These are phyloP conservation scores for Quercus parvula DNA, from an alignment of 306 rosid species.

Conservation along the genomic window DNA sequence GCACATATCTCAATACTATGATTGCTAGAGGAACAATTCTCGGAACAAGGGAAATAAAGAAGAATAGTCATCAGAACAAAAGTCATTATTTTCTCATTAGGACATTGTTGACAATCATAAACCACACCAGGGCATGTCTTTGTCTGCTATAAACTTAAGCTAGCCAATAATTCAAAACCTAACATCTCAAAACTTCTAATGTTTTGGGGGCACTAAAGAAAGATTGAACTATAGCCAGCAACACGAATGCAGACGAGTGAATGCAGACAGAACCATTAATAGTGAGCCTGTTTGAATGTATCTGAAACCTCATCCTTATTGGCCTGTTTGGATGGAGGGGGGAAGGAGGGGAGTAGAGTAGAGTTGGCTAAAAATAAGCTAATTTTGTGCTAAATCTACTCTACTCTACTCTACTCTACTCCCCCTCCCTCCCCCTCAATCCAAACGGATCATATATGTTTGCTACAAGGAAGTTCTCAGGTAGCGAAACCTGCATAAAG, in stretches of 20 bases:
- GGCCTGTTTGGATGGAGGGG: not conserved
- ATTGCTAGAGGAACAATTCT: not conserved
- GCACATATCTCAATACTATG: not conserved
- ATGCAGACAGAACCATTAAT: too few species aligned
- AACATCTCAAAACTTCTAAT: not conserved
- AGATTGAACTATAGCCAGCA: not conserved
- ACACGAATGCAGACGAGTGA: not conserved
- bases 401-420: too few species aligned
- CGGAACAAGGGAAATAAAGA: not conserved
- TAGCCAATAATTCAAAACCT: not conserved
- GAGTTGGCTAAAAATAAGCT: too few species aligned
- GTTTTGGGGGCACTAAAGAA: not conserved
- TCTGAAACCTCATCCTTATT: not conserved
- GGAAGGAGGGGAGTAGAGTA: too few species aligned
- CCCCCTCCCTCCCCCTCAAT: too few species aligned
- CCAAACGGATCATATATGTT: slow-evolving; percentile 35
- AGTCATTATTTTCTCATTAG: not conserved
- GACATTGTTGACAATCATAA: not conserved
- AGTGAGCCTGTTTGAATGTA: too few species aligned
- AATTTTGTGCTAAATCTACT: too few species aligned
- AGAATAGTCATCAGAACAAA: not conserved
- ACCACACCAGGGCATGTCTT: not conserved
- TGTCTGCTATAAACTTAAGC: not conserved
- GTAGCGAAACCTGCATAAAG: slow-evolving; percentile 59
- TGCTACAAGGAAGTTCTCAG: slow-evolving; percentile 72